Base-by-base conservation (phyloP, 1,284 basidiomycete species). In the Austropuccinia psidii region DNA sequence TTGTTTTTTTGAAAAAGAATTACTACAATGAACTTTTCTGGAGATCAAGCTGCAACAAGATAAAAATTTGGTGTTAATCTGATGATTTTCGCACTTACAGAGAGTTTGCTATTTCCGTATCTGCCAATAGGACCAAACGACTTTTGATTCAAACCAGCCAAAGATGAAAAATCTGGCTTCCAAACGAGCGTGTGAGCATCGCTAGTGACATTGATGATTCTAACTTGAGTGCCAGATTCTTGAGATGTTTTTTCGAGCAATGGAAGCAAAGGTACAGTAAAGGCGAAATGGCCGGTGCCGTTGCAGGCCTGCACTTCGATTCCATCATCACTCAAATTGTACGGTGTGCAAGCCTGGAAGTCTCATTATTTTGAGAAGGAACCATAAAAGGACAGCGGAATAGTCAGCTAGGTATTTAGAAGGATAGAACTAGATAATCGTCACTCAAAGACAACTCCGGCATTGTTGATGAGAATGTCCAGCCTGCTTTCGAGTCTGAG, bases 401-500 rank as follows among this genome's bases (percentile, higher is more conserved):
- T 11, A 45, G 43, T 45, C 33, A 24, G 19, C 39, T 24, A 27
- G 39, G 29, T 19, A n/a, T 43, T 29, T 21, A 54, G 19, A 24
- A 1, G 19, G 37, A 1, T 21, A 31, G 4, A 68, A 24, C 31
- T 39, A 9, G 49, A 52, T 47, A 50, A 68, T 58, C 27, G 37
- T 61, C 27, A 50, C 58, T n/a, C n/a, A n/a, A n/a, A 45, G 11
- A 72, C 69, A 39, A 72, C 75, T 73, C 80, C 80, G 35, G 79
- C 79, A 58, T 80, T 80, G 70, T 77, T 77, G 62, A 79, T 75
- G 37, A 81, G 67, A 27, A 81, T 80, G 75, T 81, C 79, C 35
- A 81, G 75, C 9, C 78, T 50, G 35, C 76, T 58, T 62, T 79
- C 79, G 52, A 77, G 57, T 3, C 74, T 58, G 13, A 75, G 33